Conservation (phyloP, 2,329 filamentous ascomycete genomes). For the Biscogniauxia marginata region DNA sequence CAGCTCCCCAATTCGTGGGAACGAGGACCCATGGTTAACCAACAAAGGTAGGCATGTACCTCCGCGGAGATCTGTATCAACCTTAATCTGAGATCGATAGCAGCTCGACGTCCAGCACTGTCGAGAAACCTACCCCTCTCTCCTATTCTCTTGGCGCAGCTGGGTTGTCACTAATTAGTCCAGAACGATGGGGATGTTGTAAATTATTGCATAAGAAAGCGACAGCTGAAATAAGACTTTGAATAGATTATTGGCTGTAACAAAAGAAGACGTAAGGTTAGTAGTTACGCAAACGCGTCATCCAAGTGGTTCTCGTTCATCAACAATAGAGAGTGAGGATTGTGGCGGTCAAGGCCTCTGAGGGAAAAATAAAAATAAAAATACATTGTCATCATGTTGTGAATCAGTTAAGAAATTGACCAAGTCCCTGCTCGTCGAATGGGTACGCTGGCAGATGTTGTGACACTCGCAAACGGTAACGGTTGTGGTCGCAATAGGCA, state of each 20-base stretch:
- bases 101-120: not conserved
- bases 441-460: not conserved
- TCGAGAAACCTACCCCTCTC: not conserved
- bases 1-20: not conserved
- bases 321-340: not conserved
- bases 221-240: not conserved
- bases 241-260: not conserved
- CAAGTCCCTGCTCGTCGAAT: not conserved
- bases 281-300: not conserved
- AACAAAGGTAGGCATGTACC: not conserved
- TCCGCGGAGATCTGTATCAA: not conserved
- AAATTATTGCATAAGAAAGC: not conserved
- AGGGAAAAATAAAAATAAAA: not conserved
- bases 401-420: not conserved
- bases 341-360: not conserved
- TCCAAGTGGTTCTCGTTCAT: not conserved
- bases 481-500: not conserved
- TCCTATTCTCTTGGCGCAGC: not conserved
- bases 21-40: not conserved
- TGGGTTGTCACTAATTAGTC: not conserved
- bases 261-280: too few species aligned
- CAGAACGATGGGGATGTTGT: not conserved
- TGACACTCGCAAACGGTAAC: not conserved
- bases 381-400: not conserved
- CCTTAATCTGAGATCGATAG: not conserved